Evolutionary conservation across 148 eudicot species (phyloP).

Genomic region (Rhododendron vialii): DNA sequence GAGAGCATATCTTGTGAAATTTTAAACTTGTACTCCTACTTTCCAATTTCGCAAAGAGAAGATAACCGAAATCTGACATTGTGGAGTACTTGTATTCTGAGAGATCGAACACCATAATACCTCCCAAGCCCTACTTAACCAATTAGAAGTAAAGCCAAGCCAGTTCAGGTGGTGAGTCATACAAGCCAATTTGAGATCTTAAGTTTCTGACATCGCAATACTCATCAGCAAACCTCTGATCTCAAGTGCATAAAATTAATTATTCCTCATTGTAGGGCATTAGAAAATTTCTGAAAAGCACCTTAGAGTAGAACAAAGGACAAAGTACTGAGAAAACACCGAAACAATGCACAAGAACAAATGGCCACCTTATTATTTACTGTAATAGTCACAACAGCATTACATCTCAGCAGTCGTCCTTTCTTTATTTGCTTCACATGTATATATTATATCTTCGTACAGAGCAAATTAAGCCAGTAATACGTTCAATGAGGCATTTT

Average conservation of each 20-base stretch:
- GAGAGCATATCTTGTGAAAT: background rate
- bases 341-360: too few relatives aligned
- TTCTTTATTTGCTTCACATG: too few relatives aligned
- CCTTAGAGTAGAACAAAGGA: background rate
- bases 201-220: background rate
- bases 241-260: too few relatives aligned
- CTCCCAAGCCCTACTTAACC: background rate
- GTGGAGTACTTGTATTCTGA: background rate
- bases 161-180: background rate
- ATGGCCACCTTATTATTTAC: too few relatives aligned
- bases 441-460: too few relatives aligned
- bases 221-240: background rate
- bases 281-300: background rate
- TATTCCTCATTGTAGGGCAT: background rate
- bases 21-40: background rate
- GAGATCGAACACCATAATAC: background rate
- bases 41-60: background rate
- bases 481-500: background rate
- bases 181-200: background rate
- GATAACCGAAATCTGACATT: background rate
- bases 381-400: too few relatives aligned
- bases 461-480: background rate
- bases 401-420: too few relatives aligned
- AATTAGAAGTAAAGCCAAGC: background rate
- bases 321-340: background rate